These are phyloP conservation scores for Cichorium intybus DNA, from an alignment of 140 eudicot genomes.

Conservation along the genomic window DNA sequence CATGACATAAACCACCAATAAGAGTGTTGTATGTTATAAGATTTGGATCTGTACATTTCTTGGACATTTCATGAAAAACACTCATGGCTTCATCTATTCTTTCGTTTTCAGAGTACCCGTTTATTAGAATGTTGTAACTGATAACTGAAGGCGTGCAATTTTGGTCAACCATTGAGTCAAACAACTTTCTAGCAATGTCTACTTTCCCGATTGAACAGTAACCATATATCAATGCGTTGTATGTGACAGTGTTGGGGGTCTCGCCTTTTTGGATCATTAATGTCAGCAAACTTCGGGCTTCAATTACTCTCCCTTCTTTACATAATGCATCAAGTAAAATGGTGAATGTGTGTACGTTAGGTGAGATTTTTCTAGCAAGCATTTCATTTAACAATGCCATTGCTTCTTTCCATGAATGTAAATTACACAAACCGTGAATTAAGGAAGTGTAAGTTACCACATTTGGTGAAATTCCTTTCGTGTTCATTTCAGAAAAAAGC, in stretches of 20 bases:
- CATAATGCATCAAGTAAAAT: slow-evolving; percentile 25
- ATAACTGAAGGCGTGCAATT: slow-evolving; percentile 15
- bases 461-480: slow-evolving; percentile 26
- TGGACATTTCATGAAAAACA: slow-evolving; percentile 22
- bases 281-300: slow-evolving; percentile 21
- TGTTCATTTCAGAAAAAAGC: slow-evolving; percentile 22
- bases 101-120: slow-evolving; percentile 21
- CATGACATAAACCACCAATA: slow-evolving; percentile 21
- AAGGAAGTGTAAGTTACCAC: slow-evolving; percentile 33
- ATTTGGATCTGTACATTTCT: slow-evolving; percentile 16
- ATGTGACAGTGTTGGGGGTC: slow-evolving; percentile 29
- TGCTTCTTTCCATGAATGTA: slow-evolving; percentile 20
- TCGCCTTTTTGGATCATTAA: slow-evolving; percentile 32
- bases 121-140: slow-evolving; percentile 32
- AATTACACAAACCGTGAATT: slow-evolving; percentile 27
- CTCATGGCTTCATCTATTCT: slow-evolving; percentile 27
- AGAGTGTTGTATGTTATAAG: slow-evolving; percentile 24
- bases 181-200: slow-evolving; percentile 16
- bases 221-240: slow-evolving; percentile 28
- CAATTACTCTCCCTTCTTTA: slow-evolving; percentile 20
- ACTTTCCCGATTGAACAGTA: slow-evolving; percentile 17
- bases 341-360: slow-evolving; percentile 17
- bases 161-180: slow-evolving; percentile 25
- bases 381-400: slow-evolving; percentile 27
- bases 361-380: slow-evolving; percentile 12